Percentiles rank a stretch among this genome's conserved stretches.
These are phyloP conservation scores for Sideroxylon spinosum DNA, from an alignment of 179 eudicot species.

Conservation along the genomic window DNA sequence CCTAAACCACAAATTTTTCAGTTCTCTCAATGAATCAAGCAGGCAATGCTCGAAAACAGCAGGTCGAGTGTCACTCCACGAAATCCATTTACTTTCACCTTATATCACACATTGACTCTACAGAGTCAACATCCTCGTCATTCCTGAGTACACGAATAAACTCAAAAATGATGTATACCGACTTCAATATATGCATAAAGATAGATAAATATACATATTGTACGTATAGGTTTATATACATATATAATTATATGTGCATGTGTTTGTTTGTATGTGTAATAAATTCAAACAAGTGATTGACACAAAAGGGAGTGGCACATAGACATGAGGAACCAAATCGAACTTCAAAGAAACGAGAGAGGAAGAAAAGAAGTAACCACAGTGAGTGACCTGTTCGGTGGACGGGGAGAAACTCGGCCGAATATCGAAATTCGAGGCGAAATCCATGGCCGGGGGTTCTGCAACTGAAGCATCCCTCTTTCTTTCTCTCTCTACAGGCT, in stretches of 20 bases:
- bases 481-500: neutral
- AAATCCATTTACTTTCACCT: neutral
- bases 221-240: too few relatives aligned
- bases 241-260: neutral
- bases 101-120: too few relatives aligned
- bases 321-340: neutral
- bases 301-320: neutral
- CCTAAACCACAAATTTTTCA: neutral
- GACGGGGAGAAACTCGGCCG: constrained; percentile 7
- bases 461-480: constrained; percentile 34
- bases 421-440: constrained; percentile 18
- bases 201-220: neutral
- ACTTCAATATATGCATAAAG: too few relatives aligned
- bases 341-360: neutral
- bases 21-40: neutral
- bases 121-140: too few relatives aligned
- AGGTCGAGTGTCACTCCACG: neutral
- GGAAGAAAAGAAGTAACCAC: constrained; percentile 2
- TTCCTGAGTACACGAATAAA: too few relatives aligned
- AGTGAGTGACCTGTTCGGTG: constrained; percentile 28
- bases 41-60: neutral
- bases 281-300: neutral
- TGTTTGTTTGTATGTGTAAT: neutral
- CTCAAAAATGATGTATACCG: too few relatives aligned
- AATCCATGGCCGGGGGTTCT: constrained; percentile 35